Base-by-base conservation (phyloP, 2,329 filamentous ascomycete genomes). In the Aureobasidium zeae region DNA sequence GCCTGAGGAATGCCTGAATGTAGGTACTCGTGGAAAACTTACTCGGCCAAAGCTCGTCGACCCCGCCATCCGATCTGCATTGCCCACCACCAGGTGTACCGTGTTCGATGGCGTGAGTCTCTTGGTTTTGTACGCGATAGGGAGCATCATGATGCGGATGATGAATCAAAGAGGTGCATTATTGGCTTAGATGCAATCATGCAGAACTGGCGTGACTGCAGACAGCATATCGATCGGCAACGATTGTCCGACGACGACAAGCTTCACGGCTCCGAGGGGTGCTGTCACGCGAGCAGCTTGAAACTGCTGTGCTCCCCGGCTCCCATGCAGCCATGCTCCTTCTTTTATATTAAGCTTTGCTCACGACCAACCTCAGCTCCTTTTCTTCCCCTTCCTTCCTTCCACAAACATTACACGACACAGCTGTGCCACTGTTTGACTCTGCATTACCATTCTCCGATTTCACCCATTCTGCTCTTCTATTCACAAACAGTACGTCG, bases 291-390 rank as follows among this genome's bases (percentile, higher is more conserved):
- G 37, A 41, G 37, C 37, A 41, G 19, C 28, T 26, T 41, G n/a
- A n/a, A 41, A 31, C 37, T 41, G 39, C 34, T 22, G 10, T 33
- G 29, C 39, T 43, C 39, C 26, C 9, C 13, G 11, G 19, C 19
- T 43, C n/a, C n/a, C n/a, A n/a, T n/a, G n/a, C n/a, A n/a, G n/a
- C n/a, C n/a, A n/a, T n/a, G n/a, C n/a, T n/a, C n/a, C n/a, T 30
- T 15, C 38, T 30, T 28, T 34, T 43, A 43, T 43, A 43, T 41
- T 41, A 41, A 43, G 39, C 39, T 43, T 43, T 43, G 15, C 22
- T 43, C 28, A 22, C 29, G 19, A 20, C 36, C 36, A 22, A 43
- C 39, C 39, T 43, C 39, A 43, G 29, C 39, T 43, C 17, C 29
- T 43, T 24, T 43, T 28, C 39, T 25, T 25, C 36, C 21, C 31